These are phyloP conservation scores for Torrubiella hemipterigena DNA, from an alignment of 2,329 filamentous ascomycete genomes.

Conservation along the genomic window DNA sequence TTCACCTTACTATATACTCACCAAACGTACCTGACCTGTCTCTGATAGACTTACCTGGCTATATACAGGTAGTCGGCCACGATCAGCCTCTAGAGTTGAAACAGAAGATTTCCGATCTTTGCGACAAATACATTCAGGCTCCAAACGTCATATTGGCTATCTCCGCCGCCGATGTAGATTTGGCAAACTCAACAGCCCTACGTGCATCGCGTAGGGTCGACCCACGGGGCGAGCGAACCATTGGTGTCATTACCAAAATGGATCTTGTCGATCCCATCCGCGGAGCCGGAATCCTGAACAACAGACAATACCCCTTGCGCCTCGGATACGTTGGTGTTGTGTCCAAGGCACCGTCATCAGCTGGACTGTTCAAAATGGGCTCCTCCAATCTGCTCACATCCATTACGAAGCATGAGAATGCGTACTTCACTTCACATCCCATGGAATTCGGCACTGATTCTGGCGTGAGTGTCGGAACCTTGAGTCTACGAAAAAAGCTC, in stretches of 20 bases:
- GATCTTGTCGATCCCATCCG: slow-evolving; percentile 80
- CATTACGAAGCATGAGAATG: slow-evolving; percentile 78
- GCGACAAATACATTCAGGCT: slow-evolving; percentile 94
- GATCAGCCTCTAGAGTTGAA: slow-evolving; percentile 88
- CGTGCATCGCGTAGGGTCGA: slow-evolving; percentile 85
- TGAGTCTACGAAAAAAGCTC: slow-evolving; percentile 81
- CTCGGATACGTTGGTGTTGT: slow-evolving; percentile 95
- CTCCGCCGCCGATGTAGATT: slow-evolving; percentile 91
- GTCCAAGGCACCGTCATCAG: slow-evolving; percentile 59
- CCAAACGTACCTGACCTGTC: slow-evolving; percentile 92
- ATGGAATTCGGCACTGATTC: slow-evolving; percentile 64
- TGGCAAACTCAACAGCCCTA: slow-evolving; percentile 90
- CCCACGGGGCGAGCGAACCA: slow-evolving; percentile 86
- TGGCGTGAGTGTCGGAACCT: slow-evolving; percentile 68
- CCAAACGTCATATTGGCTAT: slow-evolving; percentile 96
- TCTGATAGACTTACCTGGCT: slow-evolving; percentile 89
- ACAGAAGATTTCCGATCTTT: slow-evolving; percentile 89
- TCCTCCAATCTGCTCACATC: slow-evolving; percentile 66
- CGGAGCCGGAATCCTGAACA: slow-evolving; percentile 66
- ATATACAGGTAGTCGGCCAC: slow-evolving; percentile 88
- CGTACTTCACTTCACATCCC: slow-evolving; percentile 77
- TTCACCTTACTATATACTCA: slow-evolving; percentile 90
- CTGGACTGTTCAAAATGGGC: slow-evolving; percentile 73
- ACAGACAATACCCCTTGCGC: slow-evolving; percentile 89
- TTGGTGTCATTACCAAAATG: slow-evolving; percentile 99